A percentile compares a stretch with the other conserved stretches of the same genome.
These are phyloP conservation scores for Pestalotiopsis fici DNA, from an alignment of 2,329 filamentous ascomycete species.

Conservation along the genomic window DNA sequence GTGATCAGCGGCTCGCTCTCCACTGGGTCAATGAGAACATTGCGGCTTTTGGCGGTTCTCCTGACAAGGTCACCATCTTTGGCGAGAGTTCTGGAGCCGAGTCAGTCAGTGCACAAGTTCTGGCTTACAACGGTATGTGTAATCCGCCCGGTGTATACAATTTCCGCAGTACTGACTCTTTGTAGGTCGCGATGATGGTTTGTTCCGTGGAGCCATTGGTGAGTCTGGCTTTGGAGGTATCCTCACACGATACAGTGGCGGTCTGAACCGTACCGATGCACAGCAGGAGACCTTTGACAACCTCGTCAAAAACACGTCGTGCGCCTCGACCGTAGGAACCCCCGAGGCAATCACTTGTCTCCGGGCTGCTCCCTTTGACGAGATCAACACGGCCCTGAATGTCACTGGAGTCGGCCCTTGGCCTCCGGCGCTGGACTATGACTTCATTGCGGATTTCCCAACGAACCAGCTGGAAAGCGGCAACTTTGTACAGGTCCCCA, in stretches of 20 bases:
- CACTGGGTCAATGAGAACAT: constrained; percentile 40
- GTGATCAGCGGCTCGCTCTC: constrained; percentile 44
- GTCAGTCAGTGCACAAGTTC: constrained; percentile 42
- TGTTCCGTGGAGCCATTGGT: constrained; percentile 18
- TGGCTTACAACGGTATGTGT: constrained; percentile 37
- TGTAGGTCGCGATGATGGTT: constrained; percentile 27
- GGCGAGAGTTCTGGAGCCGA: constrained; percentile 47
- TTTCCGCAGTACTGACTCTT: background rate
- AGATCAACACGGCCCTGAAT: constrained; percentile 20
- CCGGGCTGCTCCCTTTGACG: constrained; percentile 26
- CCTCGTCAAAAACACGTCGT: constrained; percentile 27
- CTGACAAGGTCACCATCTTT: constrained; percentile 42
- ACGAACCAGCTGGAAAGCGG: constrained; percentile 21
- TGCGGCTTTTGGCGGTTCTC: constrained; percentile 37
- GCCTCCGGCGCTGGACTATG: constrained; percentile 27
- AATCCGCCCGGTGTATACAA: background rate
- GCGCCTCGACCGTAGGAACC: constrained; percentile 24
- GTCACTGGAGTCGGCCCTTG: constrained; percentile 17
- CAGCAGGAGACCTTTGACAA: constrained; percentile 28
- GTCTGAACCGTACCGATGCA: constrained; percentile 26
- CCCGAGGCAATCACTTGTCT: constrained; percentile 25
- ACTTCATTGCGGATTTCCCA: constrained; percentile 26
- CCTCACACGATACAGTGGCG: constrained; percentile 26
- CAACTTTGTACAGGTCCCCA: constrained; percentile 27
- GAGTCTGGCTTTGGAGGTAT: constrained; percentile 45